Base-by-base conservation (phyloP, 176 grass and related monocot species). In the Cenchrus fungigraminus region DNA sequence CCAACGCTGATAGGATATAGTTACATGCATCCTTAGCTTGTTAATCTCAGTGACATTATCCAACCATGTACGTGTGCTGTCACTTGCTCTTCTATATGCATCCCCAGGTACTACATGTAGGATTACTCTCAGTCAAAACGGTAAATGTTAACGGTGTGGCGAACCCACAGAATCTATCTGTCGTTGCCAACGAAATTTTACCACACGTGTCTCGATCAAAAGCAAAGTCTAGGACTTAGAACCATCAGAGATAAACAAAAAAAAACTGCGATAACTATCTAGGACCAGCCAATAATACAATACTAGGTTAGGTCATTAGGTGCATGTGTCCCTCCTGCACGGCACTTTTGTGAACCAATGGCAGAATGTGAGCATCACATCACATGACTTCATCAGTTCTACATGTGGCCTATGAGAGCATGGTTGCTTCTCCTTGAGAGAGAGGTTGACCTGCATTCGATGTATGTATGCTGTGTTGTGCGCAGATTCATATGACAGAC, bases 321-420 rank as follows among this genome's bases (percentile, higher is more conserved):
- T 20, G 15, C n/a, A n/a, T 50, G 44, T 17, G 15, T 59, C 19
- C 50, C 14, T 25, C 25, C 45, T 51, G 25, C 58, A 66, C 61
- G 61, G 61, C 61, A 79, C 15, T 20, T 8, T 5, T 31, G 58
- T 34, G 60, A 52, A 56, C 54, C 54, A 56, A 56, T 56, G 54
- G 54, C 7, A 20, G 6, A 20, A 8, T 20, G 20, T 79, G 20
- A 14, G 45, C 14, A 19, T 17, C 77, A 49, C 14, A 32, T 17
- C 77, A 42, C 49, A 69, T 57, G 32, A 70, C 65, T 57, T 56
- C 79, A 71, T 71, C 37, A 40, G 29, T 75, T 75, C 56, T 28
- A 62, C 2, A 57, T 44, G 37, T 71, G 19, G 79, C 65, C 79
- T 32, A 71, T 45, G 20, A 52, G 50, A 32, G 50, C 53, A 6